Percentiles rank a stretch among this genome's conserved stretches.
These are phyloP conservation scores for Thermomucor indicae-seudaticae DNA, from an alignment of 371 early-diverging fungal species.

Conservation along the genomic window DNA sequence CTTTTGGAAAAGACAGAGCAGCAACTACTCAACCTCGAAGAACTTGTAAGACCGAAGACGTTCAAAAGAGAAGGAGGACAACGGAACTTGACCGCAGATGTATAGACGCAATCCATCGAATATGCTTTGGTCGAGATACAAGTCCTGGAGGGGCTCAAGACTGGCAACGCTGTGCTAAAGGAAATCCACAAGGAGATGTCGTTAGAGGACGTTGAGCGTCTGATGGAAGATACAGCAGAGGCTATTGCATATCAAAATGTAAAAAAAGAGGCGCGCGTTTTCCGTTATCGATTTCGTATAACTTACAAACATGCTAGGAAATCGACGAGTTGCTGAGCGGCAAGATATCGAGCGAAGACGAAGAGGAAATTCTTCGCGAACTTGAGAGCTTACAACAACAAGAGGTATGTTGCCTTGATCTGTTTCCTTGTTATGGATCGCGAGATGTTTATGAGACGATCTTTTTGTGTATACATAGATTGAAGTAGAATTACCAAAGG, in stretches of 20 bases:
- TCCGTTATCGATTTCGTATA: neutral
- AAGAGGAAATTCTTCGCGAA: conserved; percentile 80
- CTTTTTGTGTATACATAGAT: conserved; percentile 13
- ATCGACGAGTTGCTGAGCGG: conserved; percentile 74
- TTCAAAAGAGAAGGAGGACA: neutral
- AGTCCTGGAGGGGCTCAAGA: conserved; percentile 76
- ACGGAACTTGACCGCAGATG: neutral
- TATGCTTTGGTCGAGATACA: conserved; percentile 89
- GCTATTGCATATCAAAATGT: conserved; percentile 94
- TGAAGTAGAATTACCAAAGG: conserved; percentile 28
- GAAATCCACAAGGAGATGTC: conserved; percentile 89
- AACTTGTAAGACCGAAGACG: conserved; percentile 54
- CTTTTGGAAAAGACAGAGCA: conserved; percentile 78
- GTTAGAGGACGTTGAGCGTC: conserved; percentile 86
- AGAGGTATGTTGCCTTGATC: conserved; percentile 30
- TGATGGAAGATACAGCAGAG: conserved; percentile 95
- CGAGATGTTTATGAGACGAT: neutral
- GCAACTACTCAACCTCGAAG: conserved; percentile 86
- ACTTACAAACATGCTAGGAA: conserved; percentile 52
- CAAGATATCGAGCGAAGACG: conserved; percentile 74
- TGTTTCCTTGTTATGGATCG: too few species aligned
- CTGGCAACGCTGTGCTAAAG: conserved; percentile 83
- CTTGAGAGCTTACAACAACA: conserved; percentile 58
- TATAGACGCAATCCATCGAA: conserved; percentile 81
- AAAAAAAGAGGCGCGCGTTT: neutral